Percentiles rank a stretch among this genome's conserved stretches.
Evolutionary conservation across 208 protist species (phyloP).

Genomic region (Naegleria lovaniensis): DNA sequence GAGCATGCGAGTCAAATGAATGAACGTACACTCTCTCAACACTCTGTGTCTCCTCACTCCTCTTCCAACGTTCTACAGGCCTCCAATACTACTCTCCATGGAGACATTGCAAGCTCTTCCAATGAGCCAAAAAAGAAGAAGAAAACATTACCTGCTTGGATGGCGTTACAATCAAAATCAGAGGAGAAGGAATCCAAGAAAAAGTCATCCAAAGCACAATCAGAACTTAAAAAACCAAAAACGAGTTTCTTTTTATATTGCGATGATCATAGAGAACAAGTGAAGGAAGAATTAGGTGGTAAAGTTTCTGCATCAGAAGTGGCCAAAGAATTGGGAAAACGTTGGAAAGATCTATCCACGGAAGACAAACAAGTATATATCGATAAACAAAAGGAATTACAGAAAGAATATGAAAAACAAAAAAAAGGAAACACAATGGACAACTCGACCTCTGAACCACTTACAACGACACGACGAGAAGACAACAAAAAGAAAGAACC

Average conservation of each 20-base stretch:
- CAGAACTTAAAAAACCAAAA: slow-evolving; percentile 13
- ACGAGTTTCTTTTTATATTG: slow-evolving; percentile 11
- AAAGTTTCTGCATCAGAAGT: background rate
- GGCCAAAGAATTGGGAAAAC: background rate
- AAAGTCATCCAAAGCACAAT: background rate
- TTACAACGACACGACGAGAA: background rate
- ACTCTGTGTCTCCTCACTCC: background rate
- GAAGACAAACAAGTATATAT: background rate
- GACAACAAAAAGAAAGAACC: background rate
- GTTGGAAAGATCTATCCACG: background rate
- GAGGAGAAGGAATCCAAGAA: background rate
- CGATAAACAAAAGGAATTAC: background rate
- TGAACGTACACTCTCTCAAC: background rate
- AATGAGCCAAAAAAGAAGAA: background rate
- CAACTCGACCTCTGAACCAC: too few relatives aligned
- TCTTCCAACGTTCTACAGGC: background rate
- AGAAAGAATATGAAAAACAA: background rate
- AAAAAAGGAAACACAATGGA: background rate
- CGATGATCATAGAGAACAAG: background rate
- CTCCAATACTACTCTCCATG: too few relatives aligned
- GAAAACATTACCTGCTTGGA: background rate
- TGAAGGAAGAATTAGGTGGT: background rate
- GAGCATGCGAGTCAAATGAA: background rate
- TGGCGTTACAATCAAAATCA: background rate
- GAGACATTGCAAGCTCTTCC: background rate